Evolutionary conservation across 2,329 filamentous ascomycete genomes (phyloP).

Genomic region (Dryadomyces quercivorus): DNA sequence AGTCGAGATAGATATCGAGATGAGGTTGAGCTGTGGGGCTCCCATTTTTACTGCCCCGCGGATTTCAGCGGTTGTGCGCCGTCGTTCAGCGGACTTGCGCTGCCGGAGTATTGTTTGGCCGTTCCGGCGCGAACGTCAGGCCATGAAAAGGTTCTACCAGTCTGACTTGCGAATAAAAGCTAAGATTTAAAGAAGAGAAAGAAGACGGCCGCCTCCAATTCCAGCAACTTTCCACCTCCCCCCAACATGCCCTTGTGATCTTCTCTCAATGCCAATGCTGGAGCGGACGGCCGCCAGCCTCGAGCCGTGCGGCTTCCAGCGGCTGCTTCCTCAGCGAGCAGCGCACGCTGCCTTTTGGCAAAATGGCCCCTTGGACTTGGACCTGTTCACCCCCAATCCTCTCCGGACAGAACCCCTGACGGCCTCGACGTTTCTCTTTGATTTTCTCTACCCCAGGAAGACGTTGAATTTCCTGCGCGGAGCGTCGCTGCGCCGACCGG

Average conservation of each 20-base stretch:
- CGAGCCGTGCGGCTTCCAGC: constrained; percentile 43
- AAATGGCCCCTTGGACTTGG: constrained; percentile 38
- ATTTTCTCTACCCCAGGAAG: constrained; percentile 41
- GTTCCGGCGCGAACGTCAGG: constrained; percentile 2
- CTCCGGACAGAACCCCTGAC: constrained; percentile 20
- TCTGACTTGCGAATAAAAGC: too few species aligned
- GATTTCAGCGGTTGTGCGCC: neutral
- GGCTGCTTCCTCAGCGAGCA: constrained; percentile 28
- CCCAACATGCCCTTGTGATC: too few species aligned
- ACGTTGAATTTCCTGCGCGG: constrained; percentile 29
- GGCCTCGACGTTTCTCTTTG: constrained; percentile 38
- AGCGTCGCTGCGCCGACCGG: constrained; percentile 9
- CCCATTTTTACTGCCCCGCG: constrained; percentile 1
- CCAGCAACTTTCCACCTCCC: too few species aligned
- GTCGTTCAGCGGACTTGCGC: neutral
- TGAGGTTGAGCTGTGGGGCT: too few species aligned
- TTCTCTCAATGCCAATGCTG: constrained; percentile 36
- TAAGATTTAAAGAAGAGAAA: neutral
- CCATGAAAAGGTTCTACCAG: too few species aligned
- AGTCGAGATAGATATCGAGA: too few species aligned
- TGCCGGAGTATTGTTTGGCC: constrained; percentile 1
- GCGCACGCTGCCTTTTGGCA: constrained; percentile 38
- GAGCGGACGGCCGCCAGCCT: constrained; percentile 44
- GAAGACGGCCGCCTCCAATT: too few species aligned
- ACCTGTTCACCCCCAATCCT: constrained; percentile 20